Evolutionary conservation across 768 basidiomycete genomes (phyloP).

Genomic region (Suillus ampliporus): DNA sequence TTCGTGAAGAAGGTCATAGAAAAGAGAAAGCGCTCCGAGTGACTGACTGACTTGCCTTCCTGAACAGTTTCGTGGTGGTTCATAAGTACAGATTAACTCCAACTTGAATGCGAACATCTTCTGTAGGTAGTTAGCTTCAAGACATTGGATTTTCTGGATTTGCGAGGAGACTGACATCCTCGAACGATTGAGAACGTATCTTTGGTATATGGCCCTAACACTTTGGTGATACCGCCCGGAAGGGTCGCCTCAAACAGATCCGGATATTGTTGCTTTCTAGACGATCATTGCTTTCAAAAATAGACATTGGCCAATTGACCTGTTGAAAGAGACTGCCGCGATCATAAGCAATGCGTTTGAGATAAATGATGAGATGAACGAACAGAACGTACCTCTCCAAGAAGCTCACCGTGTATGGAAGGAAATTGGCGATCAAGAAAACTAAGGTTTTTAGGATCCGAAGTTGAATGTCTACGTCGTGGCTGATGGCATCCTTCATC

Average conservation of each 20-base stretch:
- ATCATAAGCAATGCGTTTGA: conserved; percentile 86
- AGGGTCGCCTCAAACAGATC: conserved; percentile 52
- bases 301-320: conserved; percentile 98
- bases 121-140: conserved; percentile 82
- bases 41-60: conserved; percentile 57
- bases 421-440: conserved; percentile 86
- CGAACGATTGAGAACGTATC: conserved; percentile 90
- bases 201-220: conserved; percentile 73
- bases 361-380: neutral
- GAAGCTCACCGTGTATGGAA: conserved; percentile 75
- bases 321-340: conserved; percentile 94
- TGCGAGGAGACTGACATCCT: conserved; percentile 90
- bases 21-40: neutral
- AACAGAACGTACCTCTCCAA: conserved; percentile 76
- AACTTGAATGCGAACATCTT: conserved; percentile 96
- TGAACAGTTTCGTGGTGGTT: conserved; percentile 89
- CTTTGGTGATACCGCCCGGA: conserved; percentile 69
- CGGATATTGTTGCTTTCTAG: conserved; percentile 33
- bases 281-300: conserved; percentile 91
- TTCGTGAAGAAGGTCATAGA: conserved; percentile 39
- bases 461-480: conserved; percentile 96
- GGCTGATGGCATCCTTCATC: conserved; percentile 85
- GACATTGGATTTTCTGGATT: conserved; percentile 82
- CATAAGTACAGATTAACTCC: conserved; percentile 89
- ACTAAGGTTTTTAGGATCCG: conserved; percentile 91